Evolutionary conservation across 495 filamentous ascomycete species (phyloP), one percentile per base, ranked within the genome.

Genomic region (Aspergillus bridgeri): DNA sequence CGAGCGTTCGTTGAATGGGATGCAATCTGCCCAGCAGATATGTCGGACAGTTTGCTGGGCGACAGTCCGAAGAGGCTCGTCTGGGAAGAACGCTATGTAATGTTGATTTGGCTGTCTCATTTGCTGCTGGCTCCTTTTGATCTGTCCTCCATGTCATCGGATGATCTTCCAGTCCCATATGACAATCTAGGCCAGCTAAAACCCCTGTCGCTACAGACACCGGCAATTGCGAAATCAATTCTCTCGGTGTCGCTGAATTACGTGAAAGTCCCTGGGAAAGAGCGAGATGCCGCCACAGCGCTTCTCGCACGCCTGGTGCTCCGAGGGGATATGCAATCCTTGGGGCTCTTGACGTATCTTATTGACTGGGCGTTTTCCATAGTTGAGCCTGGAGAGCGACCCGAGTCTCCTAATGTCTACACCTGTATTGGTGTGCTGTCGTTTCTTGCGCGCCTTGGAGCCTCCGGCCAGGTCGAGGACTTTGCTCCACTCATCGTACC

Each of bases 111-210:
- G 94, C 79, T 99, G 6, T 92, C 90, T 2, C 95, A 98, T 71
- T 76, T 98, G 3, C 79, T 96, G 63, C 83, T 97, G n/a, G 89
- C 89, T 13, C 94, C 94, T 0, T 98, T 98, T 71, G 93, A 96
- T 62, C 77, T 99, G 51, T 78, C 85, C 19, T 90, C 88, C 7
- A 89, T 98, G 54, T 96, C 93, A 3, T 87, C 86, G 9, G 76
- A 75, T 29, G 69, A 76, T 53, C 67, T 73, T 15, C 70, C 71
- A 0, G 52, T 73, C 9, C 68, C 68, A 8, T 69, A 72, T 47
- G 51, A 68, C 5, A 64, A 70, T 43, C 24, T 66, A 25, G 17
- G 55, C 17, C 56, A 67, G 42, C 19, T 74, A 22, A 42, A 56
- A 17, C 53, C 42, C 25, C 9, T 81, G 20, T 56, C 70, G 18